phyloP scores from a whole-genome alignment of 805 yeast species.

The Lachancea dasiensis region DNA sequence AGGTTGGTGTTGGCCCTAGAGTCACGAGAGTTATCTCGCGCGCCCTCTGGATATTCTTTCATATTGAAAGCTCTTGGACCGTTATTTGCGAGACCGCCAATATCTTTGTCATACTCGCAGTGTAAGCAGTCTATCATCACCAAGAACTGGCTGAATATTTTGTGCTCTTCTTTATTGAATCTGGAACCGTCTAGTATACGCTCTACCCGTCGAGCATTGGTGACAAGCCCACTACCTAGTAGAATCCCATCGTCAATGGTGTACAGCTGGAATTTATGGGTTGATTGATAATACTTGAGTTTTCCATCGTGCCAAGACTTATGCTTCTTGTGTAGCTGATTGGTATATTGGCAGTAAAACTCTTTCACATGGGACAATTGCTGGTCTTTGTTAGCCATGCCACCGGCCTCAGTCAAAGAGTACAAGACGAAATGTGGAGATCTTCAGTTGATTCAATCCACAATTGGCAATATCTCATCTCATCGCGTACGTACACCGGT shows the following conservation, averaged over 20 bases:
- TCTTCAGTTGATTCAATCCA: too few relatives aligned
- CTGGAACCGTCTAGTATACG: conserved; percentile 17
- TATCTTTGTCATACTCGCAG: conserved; percentile 8
- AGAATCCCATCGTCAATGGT: conserved; percentile 21
- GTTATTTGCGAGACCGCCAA: conserved; percentile 3
- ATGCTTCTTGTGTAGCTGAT: conserved; percentile 29
- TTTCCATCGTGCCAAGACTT: conserved; percentile 34
- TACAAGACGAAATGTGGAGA: too few relatives aligned
- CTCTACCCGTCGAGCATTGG: conserved; percentile 20
- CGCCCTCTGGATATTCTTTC: conserved; percentile 8
- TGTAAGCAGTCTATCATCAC: conserved; percentile 20
- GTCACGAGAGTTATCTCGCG: not conserved
- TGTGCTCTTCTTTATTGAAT: conserved; percentile 25
- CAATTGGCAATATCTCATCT: too few relatives aligned
- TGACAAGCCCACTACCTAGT: conserved; percentile 22
- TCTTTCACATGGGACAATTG: conserved; percentile 19
- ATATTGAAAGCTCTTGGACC: conserved; percentile 2
- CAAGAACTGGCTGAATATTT: conserved; percentile 23
- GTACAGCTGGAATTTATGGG: conserved; percentile 22
- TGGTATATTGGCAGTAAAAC: conserved; percentile 30
- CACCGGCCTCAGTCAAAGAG: not conserved
- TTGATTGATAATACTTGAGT: conserved; percentile 19
- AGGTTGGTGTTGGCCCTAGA: not conserved
- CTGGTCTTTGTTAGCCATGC: not conserved
- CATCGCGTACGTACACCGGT: too few relatives aligned